Conservation (phyloP, 352 stramenopile genomes). For the Phytophthora ohioensis region DNA sequence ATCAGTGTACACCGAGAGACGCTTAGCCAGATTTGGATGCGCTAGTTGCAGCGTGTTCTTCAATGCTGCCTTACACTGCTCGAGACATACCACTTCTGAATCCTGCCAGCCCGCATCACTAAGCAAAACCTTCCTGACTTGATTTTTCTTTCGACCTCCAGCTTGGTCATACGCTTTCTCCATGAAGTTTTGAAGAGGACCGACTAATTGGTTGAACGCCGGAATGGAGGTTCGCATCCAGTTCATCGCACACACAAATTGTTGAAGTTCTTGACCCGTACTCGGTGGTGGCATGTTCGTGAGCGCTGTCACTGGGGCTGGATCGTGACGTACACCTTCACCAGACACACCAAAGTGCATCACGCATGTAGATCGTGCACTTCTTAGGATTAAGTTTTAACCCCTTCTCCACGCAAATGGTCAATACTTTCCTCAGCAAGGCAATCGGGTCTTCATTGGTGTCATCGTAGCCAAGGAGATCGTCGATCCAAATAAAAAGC, state of each 20-base stretch:
- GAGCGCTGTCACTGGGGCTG: neutral
- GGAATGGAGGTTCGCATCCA: constrained; percentile 10
- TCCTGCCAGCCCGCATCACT: neutral
- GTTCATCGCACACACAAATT: neutral
- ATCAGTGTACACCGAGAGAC: constrained; percentile 5
- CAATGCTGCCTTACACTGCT: neutral
- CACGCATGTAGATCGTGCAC: constrained; percentile 11
- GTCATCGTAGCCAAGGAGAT: constrained; percentile 6
- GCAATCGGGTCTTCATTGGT: constrained; percentile 1
- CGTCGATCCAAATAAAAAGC: constrained; percentile 25
- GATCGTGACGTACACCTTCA: constrained; percentile 17
- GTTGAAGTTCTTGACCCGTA: constrained; percentile 11
- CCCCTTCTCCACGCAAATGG: constrained; percentile 9
- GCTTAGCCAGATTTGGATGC: constrained; percentile 1
- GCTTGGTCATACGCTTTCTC: constrained; percentile 7
- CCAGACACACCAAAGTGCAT: constrained; percentile 19
- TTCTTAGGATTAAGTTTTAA: constrained; percentile 21
- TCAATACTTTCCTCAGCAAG: constrained; percentile 8
- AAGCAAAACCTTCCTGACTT: neutral
- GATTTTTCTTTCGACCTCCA: constrained; percentile 4
- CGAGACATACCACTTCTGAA: neutral
- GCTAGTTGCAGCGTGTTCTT: constrained; percentile 4
- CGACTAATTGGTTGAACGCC: constrained; percentile 10
- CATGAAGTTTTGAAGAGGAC: constrained; percentile 6
- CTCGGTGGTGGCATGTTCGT: constrained; percentile 1